Conservation (phyloP, 2,329 filamentous ascomycete genomes). For the Arthrinium phaeospermum region DNA sequence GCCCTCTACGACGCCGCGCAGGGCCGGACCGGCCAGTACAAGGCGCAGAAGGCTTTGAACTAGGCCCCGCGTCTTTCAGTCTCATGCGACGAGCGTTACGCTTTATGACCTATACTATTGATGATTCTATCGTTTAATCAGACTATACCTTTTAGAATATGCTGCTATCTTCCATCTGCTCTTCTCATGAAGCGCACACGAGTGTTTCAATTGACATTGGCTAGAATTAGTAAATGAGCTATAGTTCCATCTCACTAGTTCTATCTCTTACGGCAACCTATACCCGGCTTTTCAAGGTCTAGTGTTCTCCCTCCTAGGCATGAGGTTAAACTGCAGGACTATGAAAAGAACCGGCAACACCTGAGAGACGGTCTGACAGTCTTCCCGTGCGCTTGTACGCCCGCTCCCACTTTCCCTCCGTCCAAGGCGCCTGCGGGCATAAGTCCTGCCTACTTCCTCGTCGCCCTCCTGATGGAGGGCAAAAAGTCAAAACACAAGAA, state of each 20-base stretch:
- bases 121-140: neutral
- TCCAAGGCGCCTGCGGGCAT: too few relatives aligned
- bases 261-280: too few relatives aligned
- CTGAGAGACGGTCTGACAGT: too few relatives aligned
- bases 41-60: neutral
- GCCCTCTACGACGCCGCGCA: conserved; percentile 63
- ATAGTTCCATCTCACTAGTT: neutral
- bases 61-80: neutral
- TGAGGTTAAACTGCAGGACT: too few relatives aligned
- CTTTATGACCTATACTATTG: neutral
- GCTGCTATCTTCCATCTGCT: neutral
- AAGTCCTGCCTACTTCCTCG: too few relatives aligned
- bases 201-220: neutral
- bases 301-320: too few relatives aligned
- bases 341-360: too few relatives aligned
- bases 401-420: too few relatives aligned
- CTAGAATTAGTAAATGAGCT: neutral
- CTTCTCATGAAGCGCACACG: neutral
- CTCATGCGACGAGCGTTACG: neutral
- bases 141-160: neutral
- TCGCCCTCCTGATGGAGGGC: too few relatives aligned
- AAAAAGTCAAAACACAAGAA: too few relatives aligned
- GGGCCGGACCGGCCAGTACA: neutral
- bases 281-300: too few relatives aligned
- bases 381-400: too few relatives aligned